A percentile compares a stretch with the other conserved stretches of the same genome.
Evolutionary conservation across 2,329 filamentous ascomycete genomes (phyloP).

Genomic region (Aspergillus phoenicis): DNA sequence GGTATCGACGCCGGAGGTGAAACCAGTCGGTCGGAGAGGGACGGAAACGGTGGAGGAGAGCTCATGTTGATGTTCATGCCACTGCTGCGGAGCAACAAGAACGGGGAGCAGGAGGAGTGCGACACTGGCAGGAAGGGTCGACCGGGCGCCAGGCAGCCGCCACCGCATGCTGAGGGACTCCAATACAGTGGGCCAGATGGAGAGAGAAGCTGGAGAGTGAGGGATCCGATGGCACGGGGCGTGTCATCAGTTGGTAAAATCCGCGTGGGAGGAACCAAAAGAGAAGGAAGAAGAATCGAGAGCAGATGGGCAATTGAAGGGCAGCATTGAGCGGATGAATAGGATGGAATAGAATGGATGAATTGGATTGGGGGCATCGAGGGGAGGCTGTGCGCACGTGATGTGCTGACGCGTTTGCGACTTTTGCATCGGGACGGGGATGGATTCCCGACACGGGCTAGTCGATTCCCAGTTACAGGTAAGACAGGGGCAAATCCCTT

Average conservation of each 20-base stretch:
- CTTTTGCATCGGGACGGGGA: too few species aligned
- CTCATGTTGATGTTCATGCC: constrained; percentile 40
- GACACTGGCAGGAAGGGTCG: constrained; percentile 58
- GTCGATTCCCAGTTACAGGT: too few species aligned
- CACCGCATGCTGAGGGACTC: constrained; percentile 60
- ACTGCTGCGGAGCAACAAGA: constrained; percentile 68
- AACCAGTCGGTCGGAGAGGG: constrained; percentile 28
- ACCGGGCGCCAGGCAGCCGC: constrained; percentile 63
- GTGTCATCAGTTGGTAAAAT: constrained; percentile 16
- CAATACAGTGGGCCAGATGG: constrained; percentile 30
- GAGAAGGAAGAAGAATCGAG: not conserved
- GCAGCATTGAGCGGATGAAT: too few species aligned
- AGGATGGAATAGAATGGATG: too few species aligned
- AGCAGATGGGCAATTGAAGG: not conserved
- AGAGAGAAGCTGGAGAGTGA: not conserved
- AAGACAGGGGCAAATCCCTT: too few species aligned
- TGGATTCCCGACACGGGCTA: too few species aligned
- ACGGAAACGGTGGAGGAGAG: constrained; percentile 32
- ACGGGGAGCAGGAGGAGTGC: constrained; percentile 62
- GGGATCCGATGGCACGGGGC: constrained; percentile 2
- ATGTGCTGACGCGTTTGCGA: too few species aligned
- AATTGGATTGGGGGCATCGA: too few species aligned
- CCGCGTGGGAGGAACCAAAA: constrained; percentile 4
- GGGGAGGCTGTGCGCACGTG: too few species aligned
- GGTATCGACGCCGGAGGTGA: constrained; percentile 23